Evolutionary conservation across 2,329 filamentous ascomycete genomes (phyloP), one percentile per base, ranked within the genome.

Genomic region (Ophioceras dolichostomum): DNA sequence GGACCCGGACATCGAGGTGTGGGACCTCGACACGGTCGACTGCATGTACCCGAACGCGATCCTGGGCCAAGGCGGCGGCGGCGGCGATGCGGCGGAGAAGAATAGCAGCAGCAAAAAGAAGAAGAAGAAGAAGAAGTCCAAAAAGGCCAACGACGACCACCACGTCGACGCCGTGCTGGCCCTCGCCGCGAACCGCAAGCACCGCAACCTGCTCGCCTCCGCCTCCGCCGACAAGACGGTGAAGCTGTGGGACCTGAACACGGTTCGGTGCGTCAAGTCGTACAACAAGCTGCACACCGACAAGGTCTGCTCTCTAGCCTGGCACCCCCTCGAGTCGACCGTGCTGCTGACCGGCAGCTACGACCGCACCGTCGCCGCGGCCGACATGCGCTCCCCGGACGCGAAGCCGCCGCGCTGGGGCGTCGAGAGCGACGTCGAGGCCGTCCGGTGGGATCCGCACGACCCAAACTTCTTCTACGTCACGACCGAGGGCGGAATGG

Each of bases 41-140:
- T 84, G 83, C 75, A 94, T 98, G 83, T 98, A 95, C 54, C 91
- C 91, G 17, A 94, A 94, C 55, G 88, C 89, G 9, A 93, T 98
- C 45, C 76, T 98, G 5, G 91, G 91, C 9, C 83, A 89, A 53
- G 67, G 67, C 19, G 67, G 67, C 20, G 68, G 66, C 27, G 68
- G 66, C 32, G 52, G 60, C 2, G 65, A 69, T 32, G 63, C 64
- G 13, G 68, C 69, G 19, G 65, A 67, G 41, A 60, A 68, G 45
- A 79, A 78, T 57, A 71, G 72, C 47, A n/a, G n/a, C n/a, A n/a
- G n/a, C n/a, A n/a, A n/a, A n/a, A 80, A 78, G 53, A 88, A 87
- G 57, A 91, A 88, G 62, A 94, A 88, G 61, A 88, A 86, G 65
- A 91, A 87, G 70, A 93, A 88, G 72, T 72, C 73, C 34, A 84